Conservation (phyloP, 768 basidiomycete species). For the Tricholoma terreum region DNA sequence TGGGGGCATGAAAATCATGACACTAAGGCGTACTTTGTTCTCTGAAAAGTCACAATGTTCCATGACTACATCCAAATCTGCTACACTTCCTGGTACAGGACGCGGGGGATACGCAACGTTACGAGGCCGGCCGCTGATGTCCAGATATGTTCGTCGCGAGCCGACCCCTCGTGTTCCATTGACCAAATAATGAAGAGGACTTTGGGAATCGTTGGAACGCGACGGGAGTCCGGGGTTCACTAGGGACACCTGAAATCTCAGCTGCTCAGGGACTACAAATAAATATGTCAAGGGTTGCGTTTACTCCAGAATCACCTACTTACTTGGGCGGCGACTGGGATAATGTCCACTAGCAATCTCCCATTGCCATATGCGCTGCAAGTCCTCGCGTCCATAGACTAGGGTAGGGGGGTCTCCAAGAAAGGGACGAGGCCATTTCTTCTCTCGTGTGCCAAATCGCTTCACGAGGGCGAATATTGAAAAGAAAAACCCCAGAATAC, state of each 20-base stretch:
- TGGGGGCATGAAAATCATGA: background rate
- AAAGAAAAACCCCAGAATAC: conserved; percentile 33
- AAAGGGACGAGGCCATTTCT: conserved; percentile 59
- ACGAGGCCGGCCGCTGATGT: conserved; percentile 58
- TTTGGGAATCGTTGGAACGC: conserved; percentile 41
- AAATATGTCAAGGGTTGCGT: conserved; percentile 5
- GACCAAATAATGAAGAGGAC: conserved; percentile 40
- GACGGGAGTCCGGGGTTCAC: conserved; percentile 77
- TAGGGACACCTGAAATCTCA: conserved; percentile 53
- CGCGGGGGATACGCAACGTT: conserved; percentile 82
- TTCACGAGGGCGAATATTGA: conserved; percentile 56
- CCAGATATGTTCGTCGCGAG: conserved; percentile 73
- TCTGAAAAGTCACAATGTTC: conserved; percentile 89
- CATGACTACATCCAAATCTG: conserved; percentile 89
- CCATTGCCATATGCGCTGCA: conserved; percentile 94
- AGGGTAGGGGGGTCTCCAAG: conserved; percentile 64
- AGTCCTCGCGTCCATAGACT: conserved; percentile 71
- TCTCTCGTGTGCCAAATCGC: conserved; percentile 58
- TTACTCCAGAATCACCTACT: conserved; percentile 25
- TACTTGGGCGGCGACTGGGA: conserved; percentile 77
- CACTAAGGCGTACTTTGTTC: conserved; percentile 51
- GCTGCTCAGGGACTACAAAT: conserved; percentile 62
- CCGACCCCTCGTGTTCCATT: conserved; percentile 67
- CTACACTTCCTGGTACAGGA: conserved; percentile 78
- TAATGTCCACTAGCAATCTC: conserved; percentile 93